A percentile compares a stretch with the other conserved stretches of the same genome.
phyloP scores from a whole-genome alignment of 768 basidiomycete genomes.

The Lepiota venenata region DNA sequence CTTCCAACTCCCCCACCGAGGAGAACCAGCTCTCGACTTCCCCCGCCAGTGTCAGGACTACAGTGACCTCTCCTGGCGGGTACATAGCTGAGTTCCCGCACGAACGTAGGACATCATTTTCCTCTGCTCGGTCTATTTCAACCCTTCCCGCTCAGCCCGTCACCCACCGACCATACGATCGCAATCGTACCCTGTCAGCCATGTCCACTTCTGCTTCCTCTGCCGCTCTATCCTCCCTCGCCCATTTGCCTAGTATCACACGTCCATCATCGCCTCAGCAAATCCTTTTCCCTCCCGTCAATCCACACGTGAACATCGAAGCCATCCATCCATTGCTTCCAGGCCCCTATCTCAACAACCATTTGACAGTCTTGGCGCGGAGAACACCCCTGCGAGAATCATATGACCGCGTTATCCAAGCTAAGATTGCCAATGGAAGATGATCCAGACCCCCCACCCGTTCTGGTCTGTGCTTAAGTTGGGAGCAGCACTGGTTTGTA shows the following conservation, averaged over 20 bases:
- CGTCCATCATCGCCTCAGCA: slow-evolving; percentile 46
- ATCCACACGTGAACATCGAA: slow-evolving; percentile 51
- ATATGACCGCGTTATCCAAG: slow-evolving; percentile 61
- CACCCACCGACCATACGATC: slow-evolving; percentile 26
- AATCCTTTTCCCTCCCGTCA: slow-evolving; percentile 63
- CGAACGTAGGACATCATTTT: slow-evolving; percentile 42
- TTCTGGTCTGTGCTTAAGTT: background rate
- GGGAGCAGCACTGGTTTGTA: background rate
- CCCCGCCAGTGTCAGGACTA: slow-evolving; percentile 25
- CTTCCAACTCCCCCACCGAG: slow-evolving; percentile 29
- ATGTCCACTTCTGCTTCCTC: slow-evolving; percentile 52
- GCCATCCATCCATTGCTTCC: slow-evolving; percentile 69
- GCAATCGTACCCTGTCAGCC: slow-evolving; percentile 55
- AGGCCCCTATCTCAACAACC: slow-evolving; percentile 65
- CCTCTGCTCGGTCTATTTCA: slow-evolving; percentile 55
- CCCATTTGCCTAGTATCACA: slow-evolving; percentile 48
- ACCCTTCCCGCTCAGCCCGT: slow-evolving; percentile 48
- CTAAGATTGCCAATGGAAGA: slow-evolving; percentile 39
- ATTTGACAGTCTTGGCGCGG: slow-evolving; percentile 64
- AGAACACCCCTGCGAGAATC: slow-evolving; percentile 68
- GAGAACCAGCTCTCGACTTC: slow-evolving; percentile 40
- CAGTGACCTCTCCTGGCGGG: slow-evolving; percentile 18
- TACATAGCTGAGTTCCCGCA: background rate
- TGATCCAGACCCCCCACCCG: slow-evolving; percentile 1
- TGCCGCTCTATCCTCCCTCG: slow-evolving; percentile 54